These are phyloP conservation scores for Scleromitrula shiraiana DNA, from an alignment of 2,329 filamentous ascomycete genomes.

Conservation along the genomic window DNA sequence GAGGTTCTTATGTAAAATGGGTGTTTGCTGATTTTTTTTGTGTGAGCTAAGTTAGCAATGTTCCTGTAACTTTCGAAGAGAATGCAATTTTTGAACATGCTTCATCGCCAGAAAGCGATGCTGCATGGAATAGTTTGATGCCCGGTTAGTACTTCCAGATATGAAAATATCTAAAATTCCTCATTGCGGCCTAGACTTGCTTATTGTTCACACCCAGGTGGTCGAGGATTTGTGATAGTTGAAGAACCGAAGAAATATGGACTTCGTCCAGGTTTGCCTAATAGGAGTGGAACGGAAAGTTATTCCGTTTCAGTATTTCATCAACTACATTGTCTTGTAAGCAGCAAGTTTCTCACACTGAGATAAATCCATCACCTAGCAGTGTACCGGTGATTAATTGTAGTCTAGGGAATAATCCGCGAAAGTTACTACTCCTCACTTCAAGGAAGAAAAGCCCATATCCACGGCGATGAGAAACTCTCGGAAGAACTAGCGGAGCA, in stretches of 20 bases:
- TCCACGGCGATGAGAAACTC: not conserved
- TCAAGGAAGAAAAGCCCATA: not conserved
- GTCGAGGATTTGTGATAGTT: constrained; percentile 1
- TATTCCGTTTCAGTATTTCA: constrained; percentile 7
- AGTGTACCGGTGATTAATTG: not conserved
- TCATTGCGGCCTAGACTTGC: no score
- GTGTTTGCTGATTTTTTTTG: no score
- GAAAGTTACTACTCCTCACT: constrained; percentile 1
- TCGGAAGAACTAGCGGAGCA: not conserved
- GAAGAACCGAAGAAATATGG: not conserved
- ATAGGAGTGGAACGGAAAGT: not conserved
- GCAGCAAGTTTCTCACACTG: not conserved
- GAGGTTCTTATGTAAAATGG: not conserved
- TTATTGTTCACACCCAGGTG: no score
- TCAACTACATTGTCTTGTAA: constrained; percentile 8
- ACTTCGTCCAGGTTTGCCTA: not conserved
- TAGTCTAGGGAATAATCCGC: constrained; percentile 5
- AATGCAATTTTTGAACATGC: not conserved
- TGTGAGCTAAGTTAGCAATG: not conserved
- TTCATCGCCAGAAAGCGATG: not conserved
- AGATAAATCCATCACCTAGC: not conserved
- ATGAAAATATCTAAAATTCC: not conserved
- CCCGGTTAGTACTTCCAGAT: not conserved
- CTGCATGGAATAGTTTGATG: constrained; percentile 1
- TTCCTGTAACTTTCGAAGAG: not conserved